Evolutionary conservation across 345 rosid species (phyloP), one percentile per base, ranked within the genome.

Genomic region (Anastatica hierochuntica): DNA sequence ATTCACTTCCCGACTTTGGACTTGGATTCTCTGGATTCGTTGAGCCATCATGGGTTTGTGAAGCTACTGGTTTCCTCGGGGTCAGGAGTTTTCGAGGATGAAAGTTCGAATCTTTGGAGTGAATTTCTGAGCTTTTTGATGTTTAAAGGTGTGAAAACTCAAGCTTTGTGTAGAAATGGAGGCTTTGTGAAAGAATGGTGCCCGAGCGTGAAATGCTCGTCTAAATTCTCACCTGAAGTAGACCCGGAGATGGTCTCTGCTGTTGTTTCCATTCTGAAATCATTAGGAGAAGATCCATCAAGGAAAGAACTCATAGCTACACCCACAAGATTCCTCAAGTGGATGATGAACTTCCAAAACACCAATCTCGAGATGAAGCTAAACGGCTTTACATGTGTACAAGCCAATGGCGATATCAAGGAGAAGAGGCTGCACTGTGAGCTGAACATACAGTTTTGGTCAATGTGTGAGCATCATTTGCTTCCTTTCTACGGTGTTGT

Each of bases 401-500:
- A 64, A 49, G 69, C 38, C 29, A 76, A 66, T 18, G 77, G 76
- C 8, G 80, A 72, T 33, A 51, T 65, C 33, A 18, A 61, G 62
- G 67, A 36, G 49, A 43, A 60, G 57, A 78, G 47, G 35, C 42
- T 88, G 10, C 68, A 60, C 19, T 80, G 81, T n/a, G 97, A 85
- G 72, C 62, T 83, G 65, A 82, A 77, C 68, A 16, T 94, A 10
- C 46, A 87, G 0, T 75, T 94, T 58, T 88, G 99, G 84, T 88
- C 99, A 58, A 90, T 75, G 58, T 94, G 99, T 15, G 95, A 94
- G 58, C 99, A 94, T 75, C 97, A 94, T 72, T 74, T 94, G 42
- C 95, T 94, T 71, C 99, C 99, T 11, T 94, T 94, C 64, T 79
- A 84, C 16, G 97, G 99, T 21, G 87, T 76, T 7, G 92, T 85